Evolutionary conservation across 257 asterid species (phyloP).

Genomic region (Salvia miltiorrhiza): DNA sequence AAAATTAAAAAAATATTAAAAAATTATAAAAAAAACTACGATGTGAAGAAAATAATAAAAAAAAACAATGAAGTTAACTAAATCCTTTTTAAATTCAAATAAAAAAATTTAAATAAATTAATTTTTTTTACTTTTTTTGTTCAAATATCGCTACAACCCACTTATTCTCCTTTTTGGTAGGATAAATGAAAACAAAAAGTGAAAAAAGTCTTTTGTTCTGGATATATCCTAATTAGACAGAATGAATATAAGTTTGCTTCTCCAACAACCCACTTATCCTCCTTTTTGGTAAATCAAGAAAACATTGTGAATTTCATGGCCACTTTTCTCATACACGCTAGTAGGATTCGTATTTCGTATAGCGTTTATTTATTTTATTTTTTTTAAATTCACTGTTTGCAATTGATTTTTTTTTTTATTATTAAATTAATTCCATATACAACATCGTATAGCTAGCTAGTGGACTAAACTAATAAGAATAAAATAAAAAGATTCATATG

Average conservation of each 20-base stretch:
- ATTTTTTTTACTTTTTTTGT: too few species aligned
- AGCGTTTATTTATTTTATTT: too few species aligned
- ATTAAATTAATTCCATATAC: neutral
- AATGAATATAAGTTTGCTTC: neutral
- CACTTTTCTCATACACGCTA: conserved; percentile 14
- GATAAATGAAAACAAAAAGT: neutral
- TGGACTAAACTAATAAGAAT: neutral
- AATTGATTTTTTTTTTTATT: neutral
- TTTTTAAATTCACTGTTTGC: neutral
- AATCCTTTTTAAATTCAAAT: too few species aligned
- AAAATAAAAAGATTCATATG: neutral
- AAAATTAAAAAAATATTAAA: too few species aligned
- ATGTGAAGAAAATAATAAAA: too few species aligned
- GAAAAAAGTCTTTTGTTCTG: neutral
- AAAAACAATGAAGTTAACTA: too few species aligned
- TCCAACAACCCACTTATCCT: conserved; percentile 19
- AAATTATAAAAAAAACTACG: too few species aligned
- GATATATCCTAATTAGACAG: neutral
- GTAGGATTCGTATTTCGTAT: neutral
- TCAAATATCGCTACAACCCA: too few species aligned
- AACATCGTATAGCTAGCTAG: neutral
- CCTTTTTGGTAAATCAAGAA: conserved; percentile 21
- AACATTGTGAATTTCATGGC: conserved; percentile 27
- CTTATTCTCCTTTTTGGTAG: too few species aligned
- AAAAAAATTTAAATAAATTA: too few species aligned